phyloP scores from a whole-genome alignment of 257 asterid species.

The Solanum piurae region DNA sequence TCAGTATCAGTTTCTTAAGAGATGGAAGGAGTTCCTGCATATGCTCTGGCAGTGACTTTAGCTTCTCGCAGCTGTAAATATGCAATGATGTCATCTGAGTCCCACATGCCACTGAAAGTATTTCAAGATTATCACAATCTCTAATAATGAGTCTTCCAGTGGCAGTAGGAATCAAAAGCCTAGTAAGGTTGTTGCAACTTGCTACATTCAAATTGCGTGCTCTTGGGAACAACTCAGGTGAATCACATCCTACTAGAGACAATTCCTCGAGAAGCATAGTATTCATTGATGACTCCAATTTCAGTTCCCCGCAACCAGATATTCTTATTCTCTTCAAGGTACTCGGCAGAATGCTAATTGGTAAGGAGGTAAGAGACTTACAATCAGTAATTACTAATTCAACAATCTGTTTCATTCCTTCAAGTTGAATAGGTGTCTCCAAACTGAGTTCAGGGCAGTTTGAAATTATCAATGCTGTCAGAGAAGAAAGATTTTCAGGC shows the following conservation, averaged over 20 bases:
- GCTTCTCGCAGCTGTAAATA: not conserved
- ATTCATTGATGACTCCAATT: not conserved
- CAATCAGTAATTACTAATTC: not conserved
- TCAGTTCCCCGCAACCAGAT: not conserved
- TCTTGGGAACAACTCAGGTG: not conserved
- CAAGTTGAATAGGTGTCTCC: not conserved
- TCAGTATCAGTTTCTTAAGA: fast-evolving
- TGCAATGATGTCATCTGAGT: not conserved
- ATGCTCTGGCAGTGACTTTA: not conserved
- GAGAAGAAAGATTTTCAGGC: not conserved
- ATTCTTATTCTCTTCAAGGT: not conserved
- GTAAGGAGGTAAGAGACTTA: not conserved
- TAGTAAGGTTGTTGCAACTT: not conserved
- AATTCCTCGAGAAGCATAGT: not conserved
- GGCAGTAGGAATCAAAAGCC: not conserved
- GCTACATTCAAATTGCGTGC: fast-evolving
- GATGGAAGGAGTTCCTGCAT: constrained; percentile 1
- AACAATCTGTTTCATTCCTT: not conserved
- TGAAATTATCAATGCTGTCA: not conserved
- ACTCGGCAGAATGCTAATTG: not conserved
- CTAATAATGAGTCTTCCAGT: not conserved
- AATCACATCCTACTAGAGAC: fast-evolving
- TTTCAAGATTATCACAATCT: not conserved
- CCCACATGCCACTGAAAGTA: no score
- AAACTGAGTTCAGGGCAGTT: not conserved